Evolutionary conservation across 495 filamentous ascomycete species (phyloP), one percentile per base, ranked within the genome.

Genomic region (Parathielavia appendiculata): DNA sequence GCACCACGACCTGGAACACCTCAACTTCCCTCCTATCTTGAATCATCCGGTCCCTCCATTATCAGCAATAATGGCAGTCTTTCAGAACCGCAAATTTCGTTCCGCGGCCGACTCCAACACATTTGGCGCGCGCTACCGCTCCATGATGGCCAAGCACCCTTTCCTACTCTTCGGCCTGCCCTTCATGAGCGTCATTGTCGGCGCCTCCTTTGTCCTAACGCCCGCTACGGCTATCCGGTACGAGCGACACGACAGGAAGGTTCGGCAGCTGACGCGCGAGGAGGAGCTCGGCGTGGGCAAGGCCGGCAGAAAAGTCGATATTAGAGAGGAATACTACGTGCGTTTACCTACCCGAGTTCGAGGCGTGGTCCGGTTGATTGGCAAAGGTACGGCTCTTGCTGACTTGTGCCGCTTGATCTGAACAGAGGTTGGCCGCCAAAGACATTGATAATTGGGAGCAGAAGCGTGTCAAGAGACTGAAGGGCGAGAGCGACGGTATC

Each of bases 391-490:
- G 34, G 20, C 2, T 40, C n/a, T 10, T 41, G 38, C 26, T 35
- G 39, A 58, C 14, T 19, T 40, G 20, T 2, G 12, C n/a, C 23
- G 51, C 38, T 51, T 19, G 55, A 56, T 34, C 3, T 48, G 41
- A 30, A 60, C 70, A 96, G 92, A 86, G 87, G 73, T 77, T 97
- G 16, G 87, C 92, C 60, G 87, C 86, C 32, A 95, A 97, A 73
- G 92, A 97, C 71, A 67, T 96, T 51, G 92, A 97, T 65, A 80
- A 89, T 64, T 99, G 95, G 95, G 95, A 99, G 70, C 91, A 96
- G 69, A 93, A 89, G 71, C 81, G 95, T 49, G 90, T 97, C 14
- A 82, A 92, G 74, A 79, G 95, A 64, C 81, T 97, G 55, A 79
- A 85, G 30, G 95, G 95, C 14, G 95, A 99, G 73, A 83, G 79